These are phyloP conservation scores for Martiniozyma asiatica DNA, from an alignment of 1,139 yeast genomes.

Conservation along the genomic window DNA sequence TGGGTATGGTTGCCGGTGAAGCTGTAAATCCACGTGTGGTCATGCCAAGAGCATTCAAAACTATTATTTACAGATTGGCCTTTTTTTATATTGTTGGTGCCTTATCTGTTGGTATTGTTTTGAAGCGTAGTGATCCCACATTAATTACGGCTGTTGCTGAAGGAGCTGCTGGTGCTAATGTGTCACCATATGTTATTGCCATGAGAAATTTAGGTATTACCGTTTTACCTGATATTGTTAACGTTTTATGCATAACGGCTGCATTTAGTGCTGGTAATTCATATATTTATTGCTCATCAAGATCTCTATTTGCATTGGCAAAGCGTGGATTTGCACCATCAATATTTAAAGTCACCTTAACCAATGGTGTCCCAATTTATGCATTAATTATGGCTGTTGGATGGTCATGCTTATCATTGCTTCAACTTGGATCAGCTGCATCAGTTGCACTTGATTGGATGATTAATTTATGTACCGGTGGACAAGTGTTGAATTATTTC, in stretches of 20 bases:
- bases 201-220: slow-evolving; percentile 15
- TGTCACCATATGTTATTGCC: slow-evolving; percentile 19
- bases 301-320: slow-evolving; percentile 27
- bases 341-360: slow-evolving; percentile 22
- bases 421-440: slow-evolving; percentile 29
- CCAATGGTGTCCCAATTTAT: slow-evolving; percentile 25
- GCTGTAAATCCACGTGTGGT: slow-evolving; percentile 36
- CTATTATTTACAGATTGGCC: slow-evolving; percentile 18
- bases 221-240: slow-evolving; percentile 24
- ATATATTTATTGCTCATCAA: slow-evolving; percentile 27
- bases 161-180: slow-evolving; percentile 19
- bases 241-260: slow-evolving; percentile 23
- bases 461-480: slow-evolving; percentile 38
- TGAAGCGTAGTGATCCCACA: slow-evolving; percentile 14
- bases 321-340: slow-evolving; percentile 27
- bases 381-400: slow-evolving; percentile 22
- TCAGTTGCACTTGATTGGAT: slow-evolving; percentile 35
- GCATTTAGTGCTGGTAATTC: slow-evolving; percentile 30
- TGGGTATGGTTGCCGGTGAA: slow-evolving; percentile 44
- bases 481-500: slow-evolving; percentile 35
- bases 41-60: slow-evolving; percentile 34
- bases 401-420: slow-evolving; percentile 27
- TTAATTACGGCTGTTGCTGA: slow-evolving; percentile 11
- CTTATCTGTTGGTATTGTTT: slow-evolving; percentile 15
- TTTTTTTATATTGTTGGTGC: slow-evolving; percentile 27